Conservation (phyloP, 306 rosid genomes). For the Acacia crassicarpa region DNA sequence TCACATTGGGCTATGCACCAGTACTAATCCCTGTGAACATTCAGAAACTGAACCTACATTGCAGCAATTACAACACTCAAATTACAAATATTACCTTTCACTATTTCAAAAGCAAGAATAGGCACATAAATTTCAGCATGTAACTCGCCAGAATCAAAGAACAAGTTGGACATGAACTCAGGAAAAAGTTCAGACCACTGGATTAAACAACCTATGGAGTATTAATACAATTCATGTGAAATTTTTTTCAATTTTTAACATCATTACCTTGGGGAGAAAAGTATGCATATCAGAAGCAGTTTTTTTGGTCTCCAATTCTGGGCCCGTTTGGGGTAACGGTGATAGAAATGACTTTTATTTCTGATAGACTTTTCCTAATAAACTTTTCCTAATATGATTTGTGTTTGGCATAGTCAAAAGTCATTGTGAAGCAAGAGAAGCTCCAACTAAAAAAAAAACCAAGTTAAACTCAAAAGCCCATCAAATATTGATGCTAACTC, state of each 20-base stretch:
- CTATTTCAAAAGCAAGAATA: conserved; percentile 69
- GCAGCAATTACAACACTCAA: neutral
- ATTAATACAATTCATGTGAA: neutral
- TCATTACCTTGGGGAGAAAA: conserved; percentile 75
- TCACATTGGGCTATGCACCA: conserved; percentile 45
- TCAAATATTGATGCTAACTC: no score
- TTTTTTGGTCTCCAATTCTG: conserved; percentile 60
- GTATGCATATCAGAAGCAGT: conserved; percentile 76
- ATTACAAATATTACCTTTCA: conserved; percentile 55
- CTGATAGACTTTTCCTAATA: no score
- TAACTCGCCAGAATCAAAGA: conserved; percentile 84
- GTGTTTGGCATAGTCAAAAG: no score
- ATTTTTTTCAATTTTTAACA: conserved; percentile 9
- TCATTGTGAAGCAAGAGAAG: no score
- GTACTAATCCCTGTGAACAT: conserved; percentile 47
- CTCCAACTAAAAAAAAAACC: no score
- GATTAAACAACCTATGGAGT: conserved; percentile 18
- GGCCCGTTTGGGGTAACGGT: no score
- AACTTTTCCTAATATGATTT: no score
- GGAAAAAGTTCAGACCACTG: neutral
- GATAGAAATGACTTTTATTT: no score
- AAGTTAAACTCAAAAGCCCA: no score
- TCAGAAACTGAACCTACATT: neutral
- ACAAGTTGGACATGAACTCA: neutral
- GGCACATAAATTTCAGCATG: conserved; percentile 92